Percentiles rank a stretch among this genome's conserved stretches.
These are phyloP conservation scores for Sistotremastrum niveocremeum DNA, from an alignment of 768 basidiomycete genomes.

Conservation along the genomic window DNA sequence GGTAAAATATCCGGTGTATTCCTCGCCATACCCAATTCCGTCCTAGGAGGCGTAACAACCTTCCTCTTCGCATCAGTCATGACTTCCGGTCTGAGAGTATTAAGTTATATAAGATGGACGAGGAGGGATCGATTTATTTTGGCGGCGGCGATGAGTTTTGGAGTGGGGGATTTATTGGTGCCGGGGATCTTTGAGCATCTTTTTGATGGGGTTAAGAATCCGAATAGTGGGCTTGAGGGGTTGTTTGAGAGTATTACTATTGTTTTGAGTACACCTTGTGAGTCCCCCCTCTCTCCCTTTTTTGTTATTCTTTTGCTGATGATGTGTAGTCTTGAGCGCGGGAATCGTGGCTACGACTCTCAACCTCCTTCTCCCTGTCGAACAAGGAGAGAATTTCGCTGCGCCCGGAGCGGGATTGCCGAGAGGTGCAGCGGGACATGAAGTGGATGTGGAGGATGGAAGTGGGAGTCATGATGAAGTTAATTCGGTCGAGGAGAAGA, in stretches of 20 bases:
- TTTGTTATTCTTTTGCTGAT: background rate
- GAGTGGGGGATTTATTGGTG: constrained; percentile 58
- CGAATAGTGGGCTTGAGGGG: constrained; percentile 45
- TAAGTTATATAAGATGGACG: constrained; percentile 44
- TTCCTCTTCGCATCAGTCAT: constrained; percentile 73
- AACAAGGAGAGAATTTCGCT: constrained; percentile 1
- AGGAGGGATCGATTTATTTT: constrained; percentile 59
- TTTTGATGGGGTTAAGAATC: constrained; percentile 45
- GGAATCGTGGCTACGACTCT: constrained; percentile 46
- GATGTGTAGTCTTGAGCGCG: constrained; percentile 36
- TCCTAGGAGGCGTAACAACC: constrained; percentile 76
- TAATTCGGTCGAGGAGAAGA: too few species aligned
- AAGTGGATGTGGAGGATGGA: too few species aligned
- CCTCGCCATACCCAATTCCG: constrained; percentile 71
- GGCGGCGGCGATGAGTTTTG: constrained; percentile 54
- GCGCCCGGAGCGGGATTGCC: too few species aligned
- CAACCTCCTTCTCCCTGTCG: constrained; percentile 40
- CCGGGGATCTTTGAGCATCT: constrained; percentile 52
- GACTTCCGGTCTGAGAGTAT: constrained; percentile 56
- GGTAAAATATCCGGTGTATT: constrained; percentile 79
- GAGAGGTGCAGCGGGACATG: too few species aligned
- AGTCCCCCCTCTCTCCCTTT: constrained; percentile 17
- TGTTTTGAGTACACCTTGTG: constrained; percentile 69
- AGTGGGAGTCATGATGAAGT: too few species aligned
- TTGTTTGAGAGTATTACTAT: constrained; percentile 71